Conservation (phyloP, 768 basidiomycete species). For the Sporobolomyces roseus region DNA sequence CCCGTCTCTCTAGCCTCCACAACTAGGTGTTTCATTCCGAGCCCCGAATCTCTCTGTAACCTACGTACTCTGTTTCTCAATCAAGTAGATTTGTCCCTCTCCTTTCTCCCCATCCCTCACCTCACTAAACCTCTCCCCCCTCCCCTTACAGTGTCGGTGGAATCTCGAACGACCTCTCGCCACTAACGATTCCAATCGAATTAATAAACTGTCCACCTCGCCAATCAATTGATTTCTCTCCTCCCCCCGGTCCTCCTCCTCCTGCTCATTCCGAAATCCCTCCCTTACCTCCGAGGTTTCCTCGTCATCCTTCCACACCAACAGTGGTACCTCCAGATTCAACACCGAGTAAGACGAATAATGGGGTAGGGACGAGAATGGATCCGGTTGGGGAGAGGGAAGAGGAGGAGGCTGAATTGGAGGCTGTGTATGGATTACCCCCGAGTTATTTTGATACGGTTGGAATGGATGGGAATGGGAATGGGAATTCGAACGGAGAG, state of each 20-base stretch:
- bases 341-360: too few species aligned
- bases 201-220: constrained; percentile 4
- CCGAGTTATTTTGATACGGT: constrained; percentile 32
- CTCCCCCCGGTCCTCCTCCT: constrained; percentile 1
- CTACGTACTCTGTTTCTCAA: constrained; percentile 18
- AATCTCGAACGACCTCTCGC: constrained; percentile 1
- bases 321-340: background rate
- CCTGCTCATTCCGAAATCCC: background rate
- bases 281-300: background rate
- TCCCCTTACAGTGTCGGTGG: background rate
- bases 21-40: constrained; percentile 17
- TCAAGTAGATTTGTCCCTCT: constrained; percentile 10
- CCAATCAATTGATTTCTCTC: background rate
- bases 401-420: background rate
- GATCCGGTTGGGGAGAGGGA: background rate
- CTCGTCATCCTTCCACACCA: background rate
- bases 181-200: constrained; percentile 27
- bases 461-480: constrained; percentile 4
- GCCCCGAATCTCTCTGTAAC: constrained; percentile 32
- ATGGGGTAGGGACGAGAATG: background rate
- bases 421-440: constrained; percentile 19
- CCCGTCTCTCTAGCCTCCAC: constrained; percentile 2
- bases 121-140: background rate
- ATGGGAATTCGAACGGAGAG: too few species aligned
- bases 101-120: background rate